A percentile compares a stretch with the other conserved stretches of the same genome.
These are phyloP conservation scores for Verticillium dahliae DNA, from an alignment of 2,329 filamentous ascomycete species.

Conservation along the genomic window DNA sequence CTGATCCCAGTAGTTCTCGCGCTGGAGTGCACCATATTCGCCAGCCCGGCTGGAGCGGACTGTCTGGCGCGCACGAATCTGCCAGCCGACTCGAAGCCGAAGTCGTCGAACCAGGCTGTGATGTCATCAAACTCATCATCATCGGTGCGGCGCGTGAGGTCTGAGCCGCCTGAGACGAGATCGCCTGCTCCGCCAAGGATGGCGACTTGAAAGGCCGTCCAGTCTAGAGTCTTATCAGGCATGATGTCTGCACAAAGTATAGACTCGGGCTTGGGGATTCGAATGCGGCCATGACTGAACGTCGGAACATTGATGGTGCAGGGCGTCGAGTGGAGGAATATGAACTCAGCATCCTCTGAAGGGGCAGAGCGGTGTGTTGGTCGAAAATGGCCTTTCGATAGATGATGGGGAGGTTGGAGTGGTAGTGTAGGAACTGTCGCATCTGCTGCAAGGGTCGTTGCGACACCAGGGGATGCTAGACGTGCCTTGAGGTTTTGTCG, in stretches of 20 bases:
- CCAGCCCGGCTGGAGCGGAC: not conserved
- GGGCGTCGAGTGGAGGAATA: constrained; percentile 40
- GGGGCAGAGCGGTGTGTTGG: constrained; percentile 11
- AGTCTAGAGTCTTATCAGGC: constrained; percentile 48
- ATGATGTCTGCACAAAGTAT: constrained; percentile 22
- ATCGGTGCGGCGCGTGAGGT: constrained; percentile 29
- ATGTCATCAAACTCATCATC: constrained; percentile 39
- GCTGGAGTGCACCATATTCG: not conserved
- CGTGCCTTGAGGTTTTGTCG: constrained; percentile 37
- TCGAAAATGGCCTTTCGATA: constrained; percentile 15
- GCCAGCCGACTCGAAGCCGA: constrained; percentile 29
- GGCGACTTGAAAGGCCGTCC: constrained; percentile 61
- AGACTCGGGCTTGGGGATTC: constrained; percentile 31
- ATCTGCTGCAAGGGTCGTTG: constrained; percentile 12
- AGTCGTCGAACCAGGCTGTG: constrained; percentile 42
- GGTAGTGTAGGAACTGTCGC: constrained; percentile 19
- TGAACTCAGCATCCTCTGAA: constrained; percentile 33
- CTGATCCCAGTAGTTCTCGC: not conserved
- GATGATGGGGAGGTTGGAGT: constrained; percentile 15
- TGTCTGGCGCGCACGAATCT: not conserved
- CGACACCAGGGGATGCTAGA: constrained; percentile 27
- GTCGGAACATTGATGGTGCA: constrained; percentile 42
- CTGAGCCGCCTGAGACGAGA: constrained; percentile 36
- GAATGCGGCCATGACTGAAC: constrained; percentile 50
- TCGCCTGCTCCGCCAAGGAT: constrained; percentile 52